Base-by-base conservation (phyloP, 768 basidiomycete species). In the Leccinum pellstonianum region DNA sequence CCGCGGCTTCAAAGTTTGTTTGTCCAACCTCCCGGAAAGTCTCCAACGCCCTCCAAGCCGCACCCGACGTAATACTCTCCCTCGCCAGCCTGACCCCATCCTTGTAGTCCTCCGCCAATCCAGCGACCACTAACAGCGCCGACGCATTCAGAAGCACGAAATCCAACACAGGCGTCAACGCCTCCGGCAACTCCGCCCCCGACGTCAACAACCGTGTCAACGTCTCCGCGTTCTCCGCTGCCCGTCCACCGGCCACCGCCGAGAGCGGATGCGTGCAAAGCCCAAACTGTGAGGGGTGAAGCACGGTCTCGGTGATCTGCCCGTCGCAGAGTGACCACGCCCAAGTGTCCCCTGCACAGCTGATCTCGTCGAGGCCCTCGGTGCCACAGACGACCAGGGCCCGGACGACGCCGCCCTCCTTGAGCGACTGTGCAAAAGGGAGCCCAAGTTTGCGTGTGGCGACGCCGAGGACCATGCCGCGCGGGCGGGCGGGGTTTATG, bases 341-440 rank as follows among this genome's bases (percentile, higher is more conserved):
- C 75, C 82, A 82, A 9, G 95, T 95, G 14, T 88, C 85, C 1
- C 96, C 97, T 1, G 93, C 95, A 66, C 93, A 95, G 72, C 90
- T 93, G 70, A 99, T 93, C 79, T 98, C 96, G 74, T 98, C 96
- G 46, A 99, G 79, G 1, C 85, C 85, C 70, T 98, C 97, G 38
- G 83, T 84, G 1, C 96, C 96, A 66, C 95, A 98, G 1, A 99
- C 96, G 21, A 99, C 94, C 57, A 95, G 76, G 0, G 94, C 96
- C 35, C 91, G 84, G 65, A 85, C 77, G 8, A 96, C 91, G 15
- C 90, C 90, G 19, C 86, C 82, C 23, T 91, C 83, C 8, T 77
- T 76, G 27, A 96, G 76, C 3, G 89, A 88, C 52, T 84, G 77
- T 0, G 91, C 94, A 68, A 96, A 98, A 0, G 91, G 86, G 6